These are phyloP conservation scores for Aspergillus fructus DNA, from an alignment of 2,329 filamentous ascomycete species.

Conservation along the genomic window DNA sequence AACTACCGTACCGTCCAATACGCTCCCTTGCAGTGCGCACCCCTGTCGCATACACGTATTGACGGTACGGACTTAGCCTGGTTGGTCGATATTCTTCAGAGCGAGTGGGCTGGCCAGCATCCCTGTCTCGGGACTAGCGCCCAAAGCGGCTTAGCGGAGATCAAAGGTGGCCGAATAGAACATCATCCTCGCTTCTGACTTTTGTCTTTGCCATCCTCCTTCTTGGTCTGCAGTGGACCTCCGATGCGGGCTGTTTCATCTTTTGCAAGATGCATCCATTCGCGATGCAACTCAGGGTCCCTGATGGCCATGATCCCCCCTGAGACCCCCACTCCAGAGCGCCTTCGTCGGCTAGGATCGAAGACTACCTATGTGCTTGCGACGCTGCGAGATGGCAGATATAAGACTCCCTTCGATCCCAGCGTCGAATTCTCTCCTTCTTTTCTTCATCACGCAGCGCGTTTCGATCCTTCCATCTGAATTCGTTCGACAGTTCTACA, in stretches of 20 bases:
- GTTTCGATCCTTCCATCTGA: conserved; percentile 23
- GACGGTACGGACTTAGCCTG: background rate
- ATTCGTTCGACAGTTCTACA: conserved; percentile 29
- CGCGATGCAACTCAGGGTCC: conserved; percentile 4
- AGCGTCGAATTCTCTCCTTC: conserved; percentile 7
- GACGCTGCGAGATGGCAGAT: conserved; percentile 4
- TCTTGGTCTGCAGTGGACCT: background rate
- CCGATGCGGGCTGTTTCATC: conserved; percentile 6
- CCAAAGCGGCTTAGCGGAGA: background rate
- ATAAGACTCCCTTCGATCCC: conserved; percentile 21
- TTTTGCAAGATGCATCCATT: conserved; percentile 2
- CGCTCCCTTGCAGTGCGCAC: background rate
- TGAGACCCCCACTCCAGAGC: background rate
- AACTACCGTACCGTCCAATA: background rate
- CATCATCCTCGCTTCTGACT: background rate
- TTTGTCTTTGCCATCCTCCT: background rate
- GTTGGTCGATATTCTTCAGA: conserved; percentile 6
- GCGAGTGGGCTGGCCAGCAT: background rate
- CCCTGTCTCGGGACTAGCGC: background rate
- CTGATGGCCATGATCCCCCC: background rate
- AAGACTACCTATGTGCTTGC: background rate
- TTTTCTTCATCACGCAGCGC: conserved; percentile 22
- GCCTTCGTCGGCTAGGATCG: conserved; percentile 5
- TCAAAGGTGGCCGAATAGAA: conserved; percentile 6
- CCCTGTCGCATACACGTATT: background rate